Evolutionary conservation across 352 stramenopile species (phyloP).

Genomic region (Globisporangium cylindrosporum): DNA sequence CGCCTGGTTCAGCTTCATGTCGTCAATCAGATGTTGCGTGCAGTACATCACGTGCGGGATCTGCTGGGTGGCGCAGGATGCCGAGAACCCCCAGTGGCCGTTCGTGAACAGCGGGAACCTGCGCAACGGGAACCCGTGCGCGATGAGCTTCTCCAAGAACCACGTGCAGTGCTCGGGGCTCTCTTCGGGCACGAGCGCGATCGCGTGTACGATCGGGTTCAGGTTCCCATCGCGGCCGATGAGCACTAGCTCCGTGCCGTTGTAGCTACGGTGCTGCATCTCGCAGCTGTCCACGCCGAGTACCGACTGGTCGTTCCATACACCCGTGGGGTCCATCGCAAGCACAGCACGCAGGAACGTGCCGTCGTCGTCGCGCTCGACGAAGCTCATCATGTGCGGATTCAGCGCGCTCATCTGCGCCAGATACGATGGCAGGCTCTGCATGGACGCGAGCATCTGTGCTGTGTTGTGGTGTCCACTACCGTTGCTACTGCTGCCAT

Average conservation of each 20-base stretch:
- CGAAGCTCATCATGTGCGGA: conserved; percentile 25
- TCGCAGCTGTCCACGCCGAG: conserved; percentile 36
- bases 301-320: conserved; percentile 42
- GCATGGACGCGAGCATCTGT: conserved; percentile 19
- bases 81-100: conserved; percentile 21
- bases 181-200: conserved; percentile 34
- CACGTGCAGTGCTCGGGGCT: conserved; percentile 30
- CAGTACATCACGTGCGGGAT: conserved; percentile 36
- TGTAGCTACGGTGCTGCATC: conserved; percentile 26
- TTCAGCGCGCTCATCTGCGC: conserved; percentile 34
- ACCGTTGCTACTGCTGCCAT: background rate
- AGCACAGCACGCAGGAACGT: conserved; percentile 34
- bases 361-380: conserved; percentile 29
- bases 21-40: conserved; percentile 35
- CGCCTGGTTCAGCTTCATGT: conserved; percentile 21
- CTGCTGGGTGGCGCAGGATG: conserved; percentile 21
- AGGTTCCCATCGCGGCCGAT: conserved; percentile 39
- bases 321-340: conserved; percentile 35
- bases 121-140: conserved; percentile 42
- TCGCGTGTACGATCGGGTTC: conserved; percentile 33
- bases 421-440: conserved; percentile 43
- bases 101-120: conserved; percentile 39
- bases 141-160: conserved; percentile 45
- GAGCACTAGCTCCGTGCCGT: conserved; percentile 33
- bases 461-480: background rate